Evolutionary conservation across 208 protist species (phyloP).

Genomic region (Leptomonas seymouri): DNA sequence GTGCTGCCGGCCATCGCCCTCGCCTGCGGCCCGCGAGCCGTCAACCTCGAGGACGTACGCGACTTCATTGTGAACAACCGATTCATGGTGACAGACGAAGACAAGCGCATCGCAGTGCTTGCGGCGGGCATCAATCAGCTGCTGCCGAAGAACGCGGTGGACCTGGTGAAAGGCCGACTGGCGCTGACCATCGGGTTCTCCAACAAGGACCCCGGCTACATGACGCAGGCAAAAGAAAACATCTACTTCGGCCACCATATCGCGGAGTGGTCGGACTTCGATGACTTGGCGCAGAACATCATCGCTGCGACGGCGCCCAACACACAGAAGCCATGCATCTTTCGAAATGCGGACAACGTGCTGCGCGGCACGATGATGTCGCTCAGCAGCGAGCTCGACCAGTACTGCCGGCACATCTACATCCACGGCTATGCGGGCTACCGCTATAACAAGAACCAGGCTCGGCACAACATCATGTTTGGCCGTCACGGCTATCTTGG

Average conservation of each 20-base stretch:
- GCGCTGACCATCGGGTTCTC: slow-evolving; percentile 90
- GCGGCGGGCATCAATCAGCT: slow-evolving; percentile 75
- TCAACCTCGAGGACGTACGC: slow-evolving; percentile 78
- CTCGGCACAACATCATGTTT: slow-evolving; percentile 88
- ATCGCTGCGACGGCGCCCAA: slow-evolving; percentile 85
- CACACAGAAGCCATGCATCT: slow-evolving; percentile 82
- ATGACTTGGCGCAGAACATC: slow-evolving; percentile 85
- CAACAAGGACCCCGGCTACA: slow-evolving; percentile 85
- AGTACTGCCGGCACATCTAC: slow-evolving; percentile 89
- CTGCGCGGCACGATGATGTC: slow-evolving; percentile 91
- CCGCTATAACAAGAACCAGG: slow-evolving; percentile 78
- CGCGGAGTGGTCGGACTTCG: slow-evolving; percentile 68
- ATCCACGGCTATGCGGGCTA: slow-evolving; percentile 88
- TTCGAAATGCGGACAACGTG: slow-evolving; percentile 87
- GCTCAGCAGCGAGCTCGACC: slow-evolving; percentile 86
- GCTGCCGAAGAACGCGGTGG: slow-evolving; percentile 71
- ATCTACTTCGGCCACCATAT: slow-evolving; percentile 92
- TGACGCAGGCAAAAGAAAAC: slow-evolving; percentile 78
- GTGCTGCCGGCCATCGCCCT: slow-evolving; percentile 84
- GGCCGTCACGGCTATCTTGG: slow-evolving; percentile 82
- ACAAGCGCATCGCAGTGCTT: slow-evolving; percentile 64
- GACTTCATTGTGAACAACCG: slow-evolving; percentile 84
- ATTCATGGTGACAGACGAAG: slow-evolving; percentile 82
- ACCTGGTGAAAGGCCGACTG: slow-evolving; percentile 73
- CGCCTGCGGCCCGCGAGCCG: slow-evolving; percentile 65